Conservation (phyloP, 306 rosid species). For the Cicer judaicum region DNA sequence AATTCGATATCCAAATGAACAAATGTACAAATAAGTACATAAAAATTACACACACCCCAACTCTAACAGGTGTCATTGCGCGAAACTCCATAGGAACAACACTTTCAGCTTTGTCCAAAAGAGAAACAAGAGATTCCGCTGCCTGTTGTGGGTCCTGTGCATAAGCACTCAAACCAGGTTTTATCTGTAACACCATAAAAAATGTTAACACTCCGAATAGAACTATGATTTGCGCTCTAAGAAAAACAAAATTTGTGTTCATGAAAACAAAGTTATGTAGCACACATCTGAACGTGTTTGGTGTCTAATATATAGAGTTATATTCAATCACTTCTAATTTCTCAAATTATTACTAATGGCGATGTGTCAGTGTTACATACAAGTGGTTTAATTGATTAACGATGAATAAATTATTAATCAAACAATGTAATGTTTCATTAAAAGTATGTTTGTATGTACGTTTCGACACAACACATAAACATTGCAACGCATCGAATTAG, state of each 20-base stretch:
- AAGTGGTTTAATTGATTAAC: not conserved
- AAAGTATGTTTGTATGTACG: not conserved
- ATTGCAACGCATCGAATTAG: not conserved
- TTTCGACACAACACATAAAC: not conserved
- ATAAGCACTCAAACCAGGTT: conserved; percentile 82
- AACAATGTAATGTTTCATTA: conserved; percentile 23
- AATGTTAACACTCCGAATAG: not conserved
- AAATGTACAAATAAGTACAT: not conserved
- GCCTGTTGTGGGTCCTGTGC: conserved; percentile 69
- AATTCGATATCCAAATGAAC: not conserved
- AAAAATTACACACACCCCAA: conserved; percentile 63
- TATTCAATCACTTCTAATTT: too few relatives aligned
- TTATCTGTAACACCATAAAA: conserved; percentile 43
- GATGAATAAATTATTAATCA: not conserved
- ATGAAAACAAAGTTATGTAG: too few relatives aligned
- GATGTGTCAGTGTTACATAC: too few relatives aligned
- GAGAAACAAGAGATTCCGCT: conserved; percentile 69
- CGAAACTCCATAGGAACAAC: conserved; percentile 75
- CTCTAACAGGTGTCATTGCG: conserved; percentile 78
- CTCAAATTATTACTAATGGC: too few relatives aligned
- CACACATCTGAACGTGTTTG: too few relatives aligned
- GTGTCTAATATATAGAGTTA: too few relatives aligned
- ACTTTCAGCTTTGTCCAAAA: conserved; percentile 67
- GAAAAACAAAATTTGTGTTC: not conserved
- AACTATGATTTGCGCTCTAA: not conserved